phyloP scores from a whole-genome alignment of 805 yeast species.

The Blastobotrys robertii region DNA sequence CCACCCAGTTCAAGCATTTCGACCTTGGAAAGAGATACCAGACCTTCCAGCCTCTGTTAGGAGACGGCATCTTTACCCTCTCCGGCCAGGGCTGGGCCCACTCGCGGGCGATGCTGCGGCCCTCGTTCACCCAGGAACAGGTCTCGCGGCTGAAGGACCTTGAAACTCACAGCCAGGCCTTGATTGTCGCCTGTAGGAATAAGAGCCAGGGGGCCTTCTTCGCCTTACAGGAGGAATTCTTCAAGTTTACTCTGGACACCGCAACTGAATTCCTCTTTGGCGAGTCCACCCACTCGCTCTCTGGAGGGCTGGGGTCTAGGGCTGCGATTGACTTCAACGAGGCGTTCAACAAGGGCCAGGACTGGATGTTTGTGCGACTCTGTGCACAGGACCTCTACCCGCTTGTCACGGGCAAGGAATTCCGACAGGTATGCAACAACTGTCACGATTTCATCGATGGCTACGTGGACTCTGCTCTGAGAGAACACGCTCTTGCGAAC shows the following conservation, averaged over 20 bases:
- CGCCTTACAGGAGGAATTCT: slow-evolving; percentile 24
- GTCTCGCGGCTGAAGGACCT: slow-evolving; percentile 22
- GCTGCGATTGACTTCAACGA: background rate
- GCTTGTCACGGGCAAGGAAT: slow-evolving; percentile 18
- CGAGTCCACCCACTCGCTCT: slow-evolving; percentile 3
- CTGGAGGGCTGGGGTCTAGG: background rate
- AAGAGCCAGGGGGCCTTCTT: slow-evolving; percentile 10
- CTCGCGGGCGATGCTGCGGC: slow-evolving; percentile 28
- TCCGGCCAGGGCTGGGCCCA: slow-evolving; percentile 28
- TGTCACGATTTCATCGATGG: slow-evolving; percentile 31
- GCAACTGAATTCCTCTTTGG: slow-evolving; percentile 19
- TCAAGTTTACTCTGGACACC: slow-evolving; percentile 18
- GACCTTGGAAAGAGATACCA: slow-evolving; percentile 21
- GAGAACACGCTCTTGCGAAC: background rate
- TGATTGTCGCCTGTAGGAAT: slow-evolving; percentile 9
- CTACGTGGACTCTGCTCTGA: slow-evolving; percentile 34
- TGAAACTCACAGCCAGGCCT: slow-evolving; percentile 19
- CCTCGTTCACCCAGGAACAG: slow-evolving; percentile 27
- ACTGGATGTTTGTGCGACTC: background rate
- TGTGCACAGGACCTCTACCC: slow-evolving; percentile 15
- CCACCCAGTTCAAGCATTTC: slow-evolving; percentile 23
- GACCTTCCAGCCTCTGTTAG: slow-evolving; percentile 22
- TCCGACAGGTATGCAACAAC: slow-evolving; percentile 24
- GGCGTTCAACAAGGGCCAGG: slow-evolving; percentile 9
- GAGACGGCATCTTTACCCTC: slow-evolving; percentile 29